Evolutionary conservation across 148 eudicot species (phyloP).

Genomic region (Vaccinium darrowii): DNA sequence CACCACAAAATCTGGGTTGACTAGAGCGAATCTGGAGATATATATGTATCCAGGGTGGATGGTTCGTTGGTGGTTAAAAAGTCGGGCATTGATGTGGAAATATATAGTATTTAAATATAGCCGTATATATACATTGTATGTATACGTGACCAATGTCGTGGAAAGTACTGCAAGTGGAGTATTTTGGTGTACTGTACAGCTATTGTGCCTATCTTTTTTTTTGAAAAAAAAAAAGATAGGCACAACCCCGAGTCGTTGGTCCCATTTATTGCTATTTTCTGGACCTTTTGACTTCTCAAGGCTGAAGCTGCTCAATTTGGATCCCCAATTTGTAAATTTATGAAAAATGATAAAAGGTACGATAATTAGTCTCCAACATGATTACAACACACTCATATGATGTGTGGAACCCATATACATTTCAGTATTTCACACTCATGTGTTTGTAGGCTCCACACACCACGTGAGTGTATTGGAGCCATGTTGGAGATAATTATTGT

Average conservation of each 20-base stretch:
- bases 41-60: not conserved
- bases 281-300: not conserved
- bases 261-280: not conserved
- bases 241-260: not conserved
- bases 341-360: too few species aligned
- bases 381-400: too few species aligned
- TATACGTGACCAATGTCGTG: not conserved
- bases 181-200: not conserved
- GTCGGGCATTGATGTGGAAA: not conserved
- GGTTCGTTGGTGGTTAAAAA: not conserved
- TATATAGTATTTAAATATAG: not conserved
- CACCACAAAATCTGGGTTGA: not conserved
- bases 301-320: not conserved
- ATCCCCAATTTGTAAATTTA: not conserved
- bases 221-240: too few species aligned
- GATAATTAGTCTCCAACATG: too few species aligned
- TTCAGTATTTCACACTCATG: too few species aligned
- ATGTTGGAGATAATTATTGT: too few species aligned
- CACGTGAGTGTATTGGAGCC: too few species aligned
- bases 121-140: too few species aligned
- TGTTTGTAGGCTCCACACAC: too few species aligned
- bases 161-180: not conserved
- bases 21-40: not conserved
- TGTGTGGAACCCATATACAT: too few species aligned
- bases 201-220: not conserved